Evolutionary conservation across 208 protist species (phyloP).

Genomic region (Giardia duodenalis): DNA sequence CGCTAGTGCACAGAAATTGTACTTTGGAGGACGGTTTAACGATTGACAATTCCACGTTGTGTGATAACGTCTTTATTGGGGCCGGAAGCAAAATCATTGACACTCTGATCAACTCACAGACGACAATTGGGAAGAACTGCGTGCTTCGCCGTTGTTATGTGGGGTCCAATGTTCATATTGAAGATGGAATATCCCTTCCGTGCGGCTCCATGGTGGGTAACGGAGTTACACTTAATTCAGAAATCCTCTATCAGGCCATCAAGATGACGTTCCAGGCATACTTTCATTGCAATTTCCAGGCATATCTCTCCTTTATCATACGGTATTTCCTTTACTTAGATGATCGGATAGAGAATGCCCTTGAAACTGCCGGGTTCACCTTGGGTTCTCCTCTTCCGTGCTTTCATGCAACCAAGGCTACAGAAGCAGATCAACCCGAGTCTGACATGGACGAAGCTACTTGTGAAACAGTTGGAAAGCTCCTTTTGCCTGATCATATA

Average conservation of each 20-base stretch:
- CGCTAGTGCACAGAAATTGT: background rate
- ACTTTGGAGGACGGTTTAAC: background rate
- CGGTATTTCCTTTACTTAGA: background rate
- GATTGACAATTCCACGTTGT: background rate
- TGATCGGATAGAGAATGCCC: background rate
- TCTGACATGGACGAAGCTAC: background rate
- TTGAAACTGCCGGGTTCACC: background rate
- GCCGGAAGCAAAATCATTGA: background rate
- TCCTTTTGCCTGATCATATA: background rate
- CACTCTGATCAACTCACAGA: background rate
- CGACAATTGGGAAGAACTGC: background rate
- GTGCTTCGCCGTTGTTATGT: background rate
- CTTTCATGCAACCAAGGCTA: background rate
- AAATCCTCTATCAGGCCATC: background rate
- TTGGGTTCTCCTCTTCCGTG: background rate
- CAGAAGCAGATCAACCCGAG: background rate
- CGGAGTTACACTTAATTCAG: background rate
- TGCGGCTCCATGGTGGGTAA: background rate
- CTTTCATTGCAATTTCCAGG: background rate
- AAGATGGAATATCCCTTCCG: background rate
- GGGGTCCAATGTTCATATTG: background rate
- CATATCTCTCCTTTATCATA: background rate
- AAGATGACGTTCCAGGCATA: background rate
- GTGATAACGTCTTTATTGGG: background rate
- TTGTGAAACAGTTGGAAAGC: background rate